Base-by-base conservation (phyloP, 352 stramenopile genomes). In the Globisporangium cystogenes region DNA sequence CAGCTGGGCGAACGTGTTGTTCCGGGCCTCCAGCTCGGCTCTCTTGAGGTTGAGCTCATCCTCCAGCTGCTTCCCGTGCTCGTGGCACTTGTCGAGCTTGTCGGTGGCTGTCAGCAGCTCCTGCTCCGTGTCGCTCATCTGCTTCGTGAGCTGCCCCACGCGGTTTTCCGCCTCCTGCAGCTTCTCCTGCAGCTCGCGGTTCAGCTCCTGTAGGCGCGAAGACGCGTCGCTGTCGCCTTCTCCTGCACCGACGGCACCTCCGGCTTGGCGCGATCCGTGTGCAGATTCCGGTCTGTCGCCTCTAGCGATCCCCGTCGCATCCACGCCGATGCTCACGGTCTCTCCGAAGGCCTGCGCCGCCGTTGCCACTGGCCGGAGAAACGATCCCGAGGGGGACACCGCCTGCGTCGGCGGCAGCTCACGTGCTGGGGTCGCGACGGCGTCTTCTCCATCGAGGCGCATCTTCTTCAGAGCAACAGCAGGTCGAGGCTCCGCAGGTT, bases 11-110 rank as follows among this genome's bases (percentile, higher is more conserved):
- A 59, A 33, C 31, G 43, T 11, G 27, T 41, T 31, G 5, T 33
- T 15, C 26, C 26, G 42, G 12, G 39, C 29, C 4, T 46, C 21
- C 2, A 40, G 16, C 40, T 47, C 48, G 15, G 37, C 21, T 10
- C n/a, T 18, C 39, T 62, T 62, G 33, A 14, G 18, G 11, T 42
- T 18, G 26, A 63, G 49, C 26, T 52, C 49, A 4, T 54, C 27
- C 11, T 27, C 11, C 8, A 63, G 36, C 36, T 57, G 44, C 29
- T 49, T 57, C 42, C 26, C 33, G 36, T 33, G 41, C 8, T 47
- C 50, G 3, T 53, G 16, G 16, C 46, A 45, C 10, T 46, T 35
- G n/a, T 48, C 43, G 1, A 57, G 43, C 35, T 57, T 42, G 10
- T 24, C 23, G 14, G 23, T 64, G 20, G 53, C 31, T 10, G 47